Base-by-base conservation (phyloP, 441 rosid genomes). In the Mallotus japonicus region DNA sequence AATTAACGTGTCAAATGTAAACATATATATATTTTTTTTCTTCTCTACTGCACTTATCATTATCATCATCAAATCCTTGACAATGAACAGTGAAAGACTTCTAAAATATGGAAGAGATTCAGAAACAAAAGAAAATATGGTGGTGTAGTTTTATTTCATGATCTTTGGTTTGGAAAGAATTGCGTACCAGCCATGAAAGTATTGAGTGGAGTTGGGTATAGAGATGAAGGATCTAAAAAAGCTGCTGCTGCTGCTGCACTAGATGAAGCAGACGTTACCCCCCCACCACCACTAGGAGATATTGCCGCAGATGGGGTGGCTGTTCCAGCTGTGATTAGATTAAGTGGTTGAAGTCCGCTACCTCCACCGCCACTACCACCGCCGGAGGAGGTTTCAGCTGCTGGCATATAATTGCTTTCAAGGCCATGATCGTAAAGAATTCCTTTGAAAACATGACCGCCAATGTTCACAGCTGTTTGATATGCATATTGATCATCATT, bases 371-470 rank as follows among this genome's bases (percentile, higher is more conserved):
- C 72, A 10, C 71, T 66, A 9, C 79, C 85, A 13, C 84, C 86
- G 10, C 81, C 85, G 47, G 88, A 78, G 20, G 84, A 78, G 8
- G 80, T 78, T 22, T 81, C 84, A 14, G 77, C 85, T 28, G 79
- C 78, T 19, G 75, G 49, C 64, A 49, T 71, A 78, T 86, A 83
- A 75, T 77, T 42, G 55, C 73, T 77, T 73, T 94, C 96, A 46
- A 87, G 90, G 28, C 98, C 98, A 62, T 87, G 97, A 83, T 94
- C 97, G 69, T 94, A 92, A 69, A 94, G 87, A 78, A 94, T 85
- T 69, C 97, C 98, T 74, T 85, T 92, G 79, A 94, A 94, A 28
- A 94, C 80, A 72, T 89, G 98, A 16, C 98, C 97, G 22, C 89
- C 90, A 2, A 93, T 92, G 80, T 85, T 92, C 69, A 93, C 91